Evolutionary conservation across 177 flowering plant genomes (phyloP).

Genomic region (Vitis hybrid): DNA sequence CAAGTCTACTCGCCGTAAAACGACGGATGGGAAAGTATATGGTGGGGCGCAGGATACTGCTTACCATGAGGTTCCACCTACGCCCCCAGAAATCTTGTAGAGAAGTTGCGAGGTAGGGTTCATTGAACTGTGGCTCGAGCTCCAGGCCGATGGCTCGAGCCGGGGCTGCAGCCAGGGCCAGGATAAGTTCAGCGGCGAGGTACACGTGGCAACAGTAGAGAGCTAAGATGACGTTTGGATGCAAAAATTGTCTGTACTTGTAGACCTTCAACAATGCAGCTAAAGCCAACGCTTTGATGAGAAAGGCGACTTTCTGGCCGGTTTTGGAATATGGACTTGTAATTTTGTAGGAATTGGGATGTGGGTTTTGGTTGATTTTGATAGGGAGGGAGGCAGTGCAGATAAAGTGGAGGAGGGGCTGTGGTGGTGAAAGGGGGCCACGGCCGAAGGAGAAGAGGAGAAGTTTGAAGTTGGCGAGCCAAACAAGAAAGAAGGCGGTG

Average conservation of each 20-base stretch:
- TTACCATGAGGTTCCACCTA: conserved; percentile 52
- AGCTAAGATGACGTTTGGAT: conserved; percentile 13
- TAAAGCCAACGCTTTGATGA: conserved; percentile 15
- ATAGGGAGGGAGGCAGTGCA: conserved; percentile 36
- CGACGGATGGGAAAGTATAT: conserved; percentile 29
- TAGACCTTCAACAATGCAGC: conserved; percentile 12
- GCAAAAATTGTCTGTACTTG: conserved; percentile 17
- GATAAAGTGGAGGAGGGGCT: conserved; percentile 23
- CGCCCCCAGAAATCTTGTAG: conserved; percentile 56
- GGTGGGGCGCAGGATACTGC: conserved; percentile 35
- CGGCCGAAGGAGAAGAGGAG: conserved; percentile 46
- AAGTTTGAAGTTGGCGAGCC: conserved; percentile 63
- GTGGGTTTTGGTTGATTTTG: conserved; percentile 22
- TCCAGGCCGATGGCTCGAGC: conserved; percentile 28
- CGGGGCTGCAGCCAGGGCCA: conserved; percentile 23
- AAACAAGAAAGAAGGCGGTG: conserved; percentile 45
- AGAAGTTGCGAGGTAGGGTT: conserved; percentile 45
- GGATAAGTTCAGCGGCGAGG: conserved; percentile 22
- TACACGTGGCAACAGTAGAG: conserved; percentile 28
- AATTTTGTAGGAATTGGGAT: conserved; percentile 10
- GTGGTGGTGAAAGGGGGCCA: conserved; percentile 34
- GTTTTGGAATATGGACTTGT: neutral
- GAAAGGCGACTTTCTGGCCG: neutral
- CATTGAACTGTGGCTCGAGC: conserved; percentile 38
- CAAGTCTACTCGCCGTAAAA: neutral